Base-by-base conservation (phyloP, 2,329 filamentous ascomycete species). In the Claviceps capensis region DNA sequence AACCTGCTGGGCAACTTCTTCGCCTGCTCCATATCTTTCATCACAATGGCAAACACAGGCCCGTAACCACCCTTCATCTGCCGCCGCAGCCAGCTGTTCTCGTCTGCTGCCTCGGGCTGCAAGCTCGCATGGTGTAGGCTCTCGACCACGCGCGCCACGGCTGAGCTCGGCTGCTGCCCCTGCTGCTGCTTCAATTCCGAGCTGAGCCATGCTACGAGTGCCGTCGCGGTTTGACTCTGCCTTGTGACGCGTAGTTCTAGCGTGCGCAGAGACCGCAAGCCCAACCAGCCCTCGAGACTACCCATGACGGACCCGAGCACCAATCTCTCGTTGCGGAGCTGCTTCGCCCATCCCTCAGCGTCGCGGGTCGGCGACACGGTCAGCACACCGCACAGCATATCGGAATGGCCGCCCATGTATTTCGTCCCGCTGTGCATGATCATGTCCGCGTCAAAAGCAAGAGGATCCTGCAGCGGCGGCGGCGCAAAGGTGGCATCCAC, bases 341-440 rank as follows among this genome's bases (percentile, higher is more conserved):
- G 71, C 34, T 65, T 63, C n/a, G 80, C 66, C 84, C 84, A 86
- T 4, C 19, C 41, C 4, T 43, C 23, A 22, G 19, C 40, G 13
- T 74, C 60, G 47, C 68, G 68, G 40, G 66, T 66, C 16, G 77
- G 76, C 49, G 77, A 72, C 5, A 89, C 78, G 0, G 81, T 79
- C 30, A 98, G 70, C 17, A 94, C 84, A 22, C 93, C 93, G 63
- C 87, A 94, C 5, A 97, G 79, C 76, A 97, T 77, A 69, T 98
- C 93, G 58, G 85, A 91, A 70, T 98, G 93, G 0, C 93, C 93
- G 19, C 93, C 93, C 58, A 98, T 81, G 69, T 97, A 98, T 74
- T 97, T 98, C 17, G 90, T 95, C 3, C 89, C 93, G 49, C 79
- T 85, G 69, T 98, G 93, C 87, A 97, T 86, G 37, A 95, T 79